These are phyloP conservation scores for Wallacemonas collosoma DNA, from an alignment of 208 protist species.

Conservation along the genomic window DNA sequence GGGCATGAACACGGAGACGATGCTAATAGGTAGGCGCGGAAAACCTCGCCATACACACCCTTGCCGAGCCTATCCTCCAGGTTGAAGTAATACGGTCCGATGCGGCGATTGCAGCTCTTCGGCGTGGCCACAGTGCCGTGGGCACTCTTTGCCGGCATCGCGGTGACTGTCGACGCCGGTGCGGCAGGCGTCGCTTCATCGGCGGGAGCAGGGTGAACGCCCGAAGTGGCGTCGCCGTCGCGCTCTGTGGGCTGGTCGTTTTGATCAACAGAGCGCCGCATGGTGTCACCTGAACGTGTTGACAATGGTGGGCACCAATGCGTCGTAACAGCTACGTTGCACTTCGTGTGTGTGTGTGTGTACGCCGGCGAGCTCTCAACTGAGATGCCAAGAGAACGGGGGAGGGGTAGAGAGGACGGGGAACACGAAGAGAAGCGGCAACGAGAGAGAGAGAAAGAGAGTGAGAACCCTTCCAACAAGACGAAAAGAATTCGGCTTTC, in stretches of 20 bases:
- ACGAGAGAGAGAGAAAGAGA: too few species aligned
- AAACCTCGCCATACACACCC: conserved; percentile 97
- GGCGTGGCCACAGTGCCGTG: not conserved
- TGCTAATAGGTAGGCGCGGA: conserved; percentile 59
- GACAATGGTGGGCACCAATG: not conserved
- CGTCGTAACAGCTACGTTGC: not conserved
- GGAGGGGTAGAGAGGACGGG: too few species aligned
- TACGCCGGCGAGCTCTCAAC: too few species aligned
- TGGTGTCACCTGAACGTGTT: not conserved
- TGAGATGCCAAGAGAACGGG: too few species aligned
- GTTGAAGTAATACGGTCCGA: conserved; percentile 43
- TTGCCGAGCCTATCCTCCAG: conserved; percentile 94
- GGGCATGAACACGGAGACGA: not conserved
- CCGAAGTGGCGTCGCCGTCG: not conserved
- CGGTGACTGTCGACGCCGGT: too few species aligned
- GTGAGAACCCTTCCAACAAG: too few species aligned
- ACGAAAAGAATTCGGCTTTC: too few species aligned
- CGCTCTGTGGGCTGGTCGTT: not conserved
- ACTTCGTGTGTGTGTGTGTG: not conserved
- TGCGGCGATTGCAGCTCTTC: conserved; percentile 1
- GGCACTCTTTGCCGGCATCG: too few species aligned
- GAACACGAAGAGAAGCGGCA: too few species aligned
- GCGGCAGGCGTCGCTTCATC: not conserved
- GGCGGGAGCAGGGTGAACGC: not conserved
- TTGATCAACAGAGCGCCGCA: conserved; percentile 7